Evolutionary conservation across 306 rosid genomes (phyloP), one percentile per base, ranked within the genome.

Genomic region (Sesbania bispinosa): DNA sequence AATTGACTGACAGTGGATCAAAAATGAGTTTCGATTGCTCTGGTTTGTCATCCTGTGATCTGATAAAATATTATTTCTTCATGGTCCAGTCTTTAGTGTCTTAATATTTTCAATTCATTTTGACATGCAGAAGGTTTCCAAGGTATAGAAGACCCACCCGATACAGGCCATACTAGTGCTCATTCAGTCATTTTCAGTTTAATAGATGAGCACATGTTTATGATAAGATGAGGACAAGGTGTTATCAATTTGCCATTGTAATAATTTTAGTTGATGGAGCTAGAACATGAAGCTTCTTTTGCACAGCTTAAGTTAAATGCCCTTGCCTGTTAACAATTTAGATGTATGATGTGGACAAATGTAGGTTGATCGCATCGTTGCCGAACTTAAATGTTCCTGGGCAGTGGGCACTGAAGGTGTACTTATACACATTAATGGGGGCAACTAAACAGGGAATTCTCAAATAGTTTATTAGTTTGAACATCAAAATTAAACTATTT

Each of bases 91-190:
- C 10, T 13, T 64, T 43, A 43, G 43, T 43, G 55, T 64, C 4
- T 45, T 15, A n/a, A n/a, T n/a, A n/a, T n/a, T n/a, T n/a, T n/a
- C n/a, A n/a, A n/a, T n/a, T n/a, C n/a, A 24, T 62, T 53, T 73
- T 68, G 38, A 47, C 52, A 15, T 84, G 89, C 97, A 93, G 98
- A 83, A 88, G 98, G 83, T 84, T 84, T 72, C 96, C 98, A 6
- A 86, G 98, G 89, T 90, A 82, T 84, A 93, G 98, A 82, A 84
- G 97, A 79, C 97, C 98, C 5, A 88, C 85, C 50, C 81, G 97
- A 30, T 93, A 85, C 87, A 83, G 98, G 74, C 98, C 98, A 32
- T 93, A 88, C 79, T 93, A 85, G 83, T 62, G 78, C 77, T 33
- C 55, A 7, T 32, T 32, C 36, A 5, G 36, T 35, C 39, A 43